Evolutionary conservation across 306 rosid genomes (phyloP).

Genomic region (Crataegus laevigata): DNA sequence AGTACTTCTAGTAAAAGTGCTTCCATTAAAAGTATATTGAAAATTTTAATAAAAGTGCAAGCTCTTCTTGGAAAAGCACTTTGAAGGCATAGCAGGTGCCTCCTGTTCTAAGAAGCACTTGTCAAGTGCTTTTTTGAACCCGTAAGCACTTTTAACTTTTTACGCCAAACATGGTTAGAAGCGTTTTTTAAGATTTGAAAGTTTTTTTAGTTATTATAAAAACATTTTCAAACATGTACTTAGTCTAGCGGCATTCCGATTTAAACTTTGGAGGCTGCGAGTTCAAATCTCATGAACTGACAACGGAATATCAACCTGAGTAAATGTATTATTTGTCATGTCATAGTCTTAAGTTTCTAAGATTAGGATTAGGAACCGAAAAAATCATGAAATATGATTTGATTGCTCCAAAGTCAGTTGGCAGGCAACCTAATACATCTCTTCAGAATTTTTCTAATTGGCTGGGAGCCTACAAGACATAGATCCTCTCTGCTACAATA

Average conservation of each 20-base stretch:
- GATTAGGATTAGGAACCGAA: not conserved
- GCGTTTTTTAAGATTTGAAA: too few species aligned
- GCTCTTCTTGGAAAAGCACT: not conserved
- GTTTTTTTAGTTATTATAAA: too few species aligned
- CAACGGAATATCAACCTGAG: not conserved
- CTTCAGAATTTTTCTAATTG: not conserved
- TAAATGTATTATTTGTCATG: not conserved
- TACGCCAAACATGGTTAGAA: not conserved
- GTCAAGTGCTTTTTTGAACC: not conserved
- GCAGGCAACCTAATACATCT: constrained; percentile 43
- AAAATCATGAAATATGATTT: not conserved
- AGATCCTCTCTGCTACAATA: not conserved
- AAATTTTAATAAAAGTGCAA: not conserved
- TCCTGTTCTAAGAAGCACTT: too few species aligned
- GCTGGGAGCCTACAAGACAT: not conserved
- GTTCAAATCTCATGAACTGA: too few species aligned
- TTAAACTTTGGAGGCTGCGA: not conserved
- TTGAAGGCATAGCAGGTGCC: too few species aligned
- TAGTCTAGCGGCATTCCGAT: not conserved
- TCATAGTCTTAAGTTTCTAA: not conserved
- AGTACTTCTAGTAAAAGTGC: not conserved
- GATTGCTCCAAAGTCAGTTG: constrained; percentile 25
- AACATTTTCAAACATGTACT: not conserved
- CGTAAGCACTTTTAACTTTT: not conserved
- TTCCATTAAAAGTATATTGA: not conserved